Evolutionary conservation across 164 flowering plant genomes (phyloP).

Genomic region (Macadamia integrifolia): DNA sequence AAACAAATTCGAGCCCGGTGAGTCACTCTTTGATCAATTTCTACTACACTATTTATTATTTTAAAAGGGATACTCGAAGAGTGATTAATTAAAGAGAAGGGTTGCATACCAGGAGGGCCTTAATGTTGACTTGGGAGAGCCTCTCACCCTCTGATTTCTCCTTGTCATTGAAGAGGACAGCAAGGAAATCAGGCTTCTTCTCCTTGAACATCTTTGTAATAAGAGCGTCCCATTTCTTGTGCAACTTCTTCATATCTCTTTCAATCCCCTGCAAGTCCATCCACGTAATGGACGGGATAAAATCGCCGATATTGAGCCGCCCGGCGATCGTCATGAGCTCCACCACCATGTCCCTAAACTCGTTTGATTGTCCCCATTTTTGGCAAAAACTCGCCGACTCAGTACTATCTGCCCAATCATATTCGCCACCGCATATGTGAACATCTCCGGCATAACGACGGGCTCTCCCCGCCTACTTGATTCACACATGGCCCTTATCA

Average conservation of each 20-base stretch:
- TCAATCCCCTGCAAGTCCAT: slow-evolving; percentile 46
- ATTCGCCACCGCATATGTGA: slow-evolving; percentile 34
- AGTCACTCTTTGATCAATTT: too few species aligned
- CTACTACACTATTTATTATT: too few species aligned
- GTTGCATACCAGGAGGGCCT: slow-evolving; percentile 35
- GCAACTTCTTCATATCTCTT: slow-evolving; percentile 33
- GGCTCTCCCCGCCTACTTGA: slow-evolving; percentile 15
- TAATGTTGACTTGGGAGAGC: slow-evolving; percentile 29
- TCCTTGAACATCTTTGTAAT: slow-evolving; percentile 34
- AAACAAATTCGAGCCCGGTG: too few species aligned
- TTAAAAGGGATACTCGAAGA: too few species aligned
- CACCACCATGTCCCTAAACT: slow-evolving; percentile 51
- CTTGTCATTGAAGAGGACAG: slow-evolving; percentile 16
- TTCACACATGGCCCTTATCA: slow-evolving; percentile 28
- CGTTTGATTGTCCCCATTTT: slow-evolving; percentile 28
- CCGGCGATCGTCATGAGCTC: slow-evolving; percentile 42
- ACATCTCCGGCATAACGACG: slow-evolving; percentile 33
- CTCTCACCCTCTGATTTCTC: slow-evolving; percentile 17
- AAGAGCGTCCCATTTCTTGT: slow-evolving; percentile 22
- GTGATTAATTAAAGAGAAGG: too few species aligned
- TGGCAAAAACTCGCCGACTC: slow-evolving; percentile 38
- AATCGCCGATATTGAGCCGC: slow-evolving; percentile 41
- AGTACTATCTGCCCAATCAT: slow-evolving; percentile 38
- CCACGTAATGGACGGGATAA: slow-evolving; percentile 38
- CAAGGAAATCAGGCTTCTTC: slow-evolving; percentile 31